These are phyloP conservation scores for Hygrocybe punicea DNA, from an alignment of 768 basidiomycete genomes.

Conservation along the genomic window DNA sequence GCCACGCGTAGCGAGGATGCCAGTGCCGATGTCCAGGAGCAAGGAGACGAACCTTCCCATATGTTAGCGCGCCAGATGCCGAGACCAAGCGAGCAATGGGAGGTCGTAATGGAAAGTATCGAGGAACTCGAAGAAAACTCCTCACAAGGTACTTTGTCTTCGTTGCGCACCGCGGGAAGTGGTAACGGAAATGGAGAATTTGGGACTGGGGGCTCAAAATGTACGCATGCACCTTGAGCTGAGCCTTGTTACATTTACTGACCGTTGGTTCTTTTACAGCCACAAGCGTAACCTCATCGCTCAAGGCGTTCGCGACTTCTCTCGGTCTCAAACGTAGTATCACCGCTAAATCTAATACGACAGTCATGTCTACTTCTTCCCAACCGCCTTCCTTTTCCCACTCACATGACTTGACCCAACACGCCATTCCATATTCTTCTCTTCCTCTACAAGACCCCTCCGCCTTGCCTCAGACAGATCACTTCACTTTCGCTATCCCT, in stretches of 20 bases:
- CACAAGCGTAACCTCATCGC: constrained; percentile 65
- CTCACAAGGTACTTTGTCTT: constrained; percentile 49
- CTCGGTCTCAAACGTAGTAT: constrained; percentile 62
- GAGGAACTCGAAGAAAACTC: constrained; percentile 60
- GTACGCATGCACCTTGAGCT: constrained; percentile 36
- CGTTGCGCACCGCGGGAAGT: constrained; percentile 23
- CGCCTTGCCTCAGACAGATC: constrained; percentile 44
- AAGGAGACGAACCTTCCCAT: background rate
- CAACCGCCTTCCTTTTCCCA: constrained; percentile 11
- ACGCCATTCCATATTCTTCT: constrained; percentile 44
- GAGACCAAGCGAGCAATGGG: constrained; percentile 79
- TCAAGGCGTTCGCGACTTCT: constrained; percentile 73
- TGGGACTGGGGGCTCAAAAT: constrained; percentile 61
- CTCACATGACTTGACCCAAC: constrained; percentile 38
- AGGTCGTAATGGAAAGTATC: constrained; percentile 81
- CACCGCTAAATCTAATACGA: constrained; percentile 28
- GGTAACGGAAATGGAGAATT: constrained; percentile 56
- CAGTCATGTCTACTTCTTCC: constrained; percentile 21
- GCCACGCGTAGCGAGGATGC: constrained; percentile 49
- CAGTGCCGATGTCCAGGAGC: constrained; percentile 22
- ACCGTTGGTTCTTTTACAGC: constrained; percentile 34
- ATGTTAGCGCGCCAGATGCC: constrained; percentile 28
- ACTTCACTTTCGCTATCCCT: constrained; percentile 46
- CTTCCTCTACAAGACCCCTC: constrained; percentile 31
- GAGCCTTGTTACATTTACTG: constrained; percentile 7